These are phyloP conservation scores for Nematocida homosporus DNA, from an alignment of 371 early-diverging fungal genomes.

Conservation along the genomic window DNA sequence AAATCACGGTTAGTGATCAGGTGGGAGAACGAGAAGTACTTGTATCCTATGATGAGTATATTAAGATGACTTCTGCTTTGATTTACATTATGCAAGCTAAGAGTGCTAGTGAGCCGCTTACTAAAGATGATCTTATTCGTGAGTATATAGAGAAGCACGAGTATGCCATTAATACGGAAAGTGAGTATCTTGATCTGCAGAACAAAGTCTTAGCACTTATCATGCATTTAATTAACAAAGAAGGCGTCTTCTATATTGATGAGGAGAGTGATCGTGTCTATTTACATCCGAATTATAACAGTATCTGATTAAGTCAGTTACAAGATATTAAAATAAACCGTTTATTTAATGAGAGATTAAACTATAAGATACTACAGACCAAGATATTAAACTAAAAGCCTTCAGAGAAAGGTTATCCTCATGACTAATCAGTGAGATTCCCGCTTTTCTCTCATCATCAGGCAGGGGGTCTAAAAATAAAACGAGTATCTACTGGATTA, in stretches of 20 bases:
- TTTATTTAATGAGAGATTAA: too few relatives aligned
- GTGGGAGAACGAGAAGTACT: constrained; percentile 65
- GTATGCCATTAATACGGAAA: constrained; percentile 72
- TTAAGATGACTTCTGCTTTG: constrained; percentile 50
- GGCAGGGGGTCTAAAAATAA: constrained; percentile 30
- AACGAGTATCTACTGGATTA: too few relatives aligned
- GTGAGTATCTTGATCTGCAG: constrained; percentile 72
- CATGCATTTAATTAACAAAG: constrained; percentile 68
- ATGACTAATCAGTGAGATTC: constrained; percentile 48
- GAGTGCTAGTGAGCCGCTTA: constrained; percentile 30
- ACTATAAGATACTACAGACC: neutral
- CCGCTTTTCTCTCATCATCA: constrained; percentile 53
- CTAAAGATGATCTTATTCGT: constrained; percentile 72
- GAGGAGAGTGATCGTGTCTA: constrained; percentile 57
- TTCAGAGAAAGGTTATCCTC: constrained; percentile 48
- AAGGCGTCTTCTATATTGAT: constrained; percentile 66
- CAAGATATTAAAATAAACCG: too few relatives aligned
- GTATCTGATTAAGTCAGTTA: neutral
- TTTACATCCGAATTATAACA: constrained; percentile 67
- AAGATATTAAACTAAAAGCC: constrained; percentile 10
- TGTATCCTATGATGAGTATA: constrained; percentile 59
- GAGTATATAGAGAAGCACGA: constrained; percentile 75
- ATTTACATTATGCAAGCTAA: constrained; percentile 63
- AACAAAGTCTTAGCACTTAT: constrained; percentile 75
- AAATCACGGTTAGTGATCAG: constrained; percentile 62